Evolutionary conservation across 2,329 filamentous ascomycete species (phyloP).

Genomic region (Claviceps purpurea): DNA sequence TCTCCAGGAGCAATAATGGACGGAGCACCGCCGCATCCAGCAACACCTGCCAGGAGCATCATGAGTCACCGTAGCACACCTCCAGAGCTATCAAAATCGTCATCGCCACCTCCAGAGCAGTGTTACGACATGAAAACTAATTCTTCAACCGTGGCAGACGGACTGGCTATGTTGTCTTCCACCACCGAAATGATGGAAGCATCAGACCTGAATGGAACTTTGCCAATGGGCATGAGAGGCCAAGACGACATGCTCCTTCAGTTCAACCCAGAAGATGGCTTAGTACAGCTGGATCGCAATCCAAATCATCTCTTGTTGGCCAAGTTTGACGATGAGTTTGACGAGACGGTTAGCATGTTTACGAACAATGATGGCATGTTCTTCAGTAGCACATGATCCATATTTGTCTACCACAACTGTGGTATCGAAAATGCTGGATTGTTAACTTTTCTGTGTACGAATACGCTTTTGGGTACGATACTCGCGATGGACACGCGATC

Average conservation of each 20-base stretch:
- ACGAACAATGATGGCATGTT: constrained; percentile 37
- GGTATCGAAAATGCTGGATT: constrained; percentile 2
- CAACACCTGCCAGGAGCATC: constrained; percentile 37
- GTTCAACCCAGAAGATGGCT: constrained; percentile 29
- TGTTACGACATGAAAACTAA: constrained; percentile 35
- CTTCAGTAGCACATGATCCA: constrained; percentile 26
- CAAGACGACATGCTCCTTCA: constrained; percentile 30
- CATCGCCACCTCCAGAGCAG: constrained; percentile 37
- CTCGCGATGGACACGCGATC: neutral
- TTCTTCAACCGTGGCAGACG: constrained; percentile 18
- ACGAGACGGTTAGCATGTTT: constrained; percentile 37
- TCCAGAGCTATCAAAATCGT: constrained; percentile 47
- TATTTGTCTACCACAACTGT: constrained; percentile 1
- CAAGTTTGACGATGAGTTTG: constrained; percentile 42
- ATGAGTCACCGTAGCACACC: constrained; percentile 42
- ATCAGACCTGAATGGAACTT: constrained; percentile 19
- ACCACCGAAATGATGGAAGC: constrained; percentile 20
- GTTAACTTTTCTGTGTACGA: constrained; percentile 6
- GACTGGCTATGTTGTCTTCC: constrained; percentile 17
- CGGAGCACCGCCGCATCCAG: constrained; percentile 22
- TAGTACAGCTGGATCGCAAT: constrained; percentile 31
- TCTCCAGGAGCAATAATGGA: constrained; percentile 33
- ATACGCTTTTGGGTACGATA: neutral
- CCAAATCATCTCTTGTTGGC: constrained; percentile 34
- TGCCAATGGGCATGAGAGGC: constrained; percentile 21